A percentile compares a stretch with the other conserved stretches of the same genome.
These are phyloP conservation scores for Lobosporangium transversale DNA, from an alignment of 192 early-diverging fungal genomes.

Conservation along the genomic window DNA sequence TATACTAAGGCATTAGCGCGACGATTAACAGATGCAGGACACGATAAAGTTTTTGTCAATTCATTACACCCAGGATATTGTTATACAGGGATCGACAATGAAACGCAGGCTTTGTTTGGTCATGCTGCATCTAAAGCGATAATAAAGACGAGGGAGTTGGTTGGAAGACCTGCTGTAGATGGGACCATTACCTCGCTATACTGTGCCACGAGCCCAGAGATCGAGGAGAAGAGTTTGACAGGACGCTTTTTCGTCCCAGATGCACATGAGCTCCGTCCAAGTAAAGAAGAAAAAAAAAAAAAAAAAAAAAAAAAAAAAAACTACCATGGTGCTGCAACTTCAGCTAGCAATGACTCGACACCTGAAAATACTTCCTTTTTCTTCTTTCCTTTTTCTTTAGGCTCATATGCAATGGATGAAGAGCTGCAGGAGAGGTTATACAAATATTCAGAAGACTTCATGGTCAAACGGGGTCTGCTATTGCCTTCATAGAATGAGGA, in stretches of 20 bases:
- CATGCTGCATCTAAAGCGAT: slow-evolving; percentile 1
- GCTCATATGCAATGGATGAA: slow-evolving; percentile 36
- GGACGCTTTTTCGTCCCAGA: slow-evolving; percentile 51
- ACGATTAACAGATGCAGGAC: slow-evolving; percentile 24
- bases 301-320: too few relatives aligned
- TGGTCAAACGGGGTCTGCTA: slow-evolving; percentile 38
- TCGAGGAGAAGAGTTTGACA: slow-evolving; percentile 54
- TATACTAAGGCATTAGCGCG: slow-evolving; percentile 61
- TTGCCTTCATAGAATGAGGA: too few relatives aligned
- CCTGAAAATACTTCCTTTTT: background rate
- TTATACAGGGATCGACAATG: slow-evolving; percentile 18
- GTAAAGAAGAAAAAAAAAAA: background rate
- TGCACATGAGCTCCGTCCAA: slow-evolving; percentile 43
- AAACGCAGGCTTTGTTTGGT: background rate
- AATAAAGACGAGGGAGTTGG: background rate
- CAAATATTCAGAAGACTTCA: slow-evolving; percentile 47
- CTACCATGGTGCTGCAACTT: background rate
- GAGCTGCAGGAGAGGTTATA: slow-evolving; percentile 42
- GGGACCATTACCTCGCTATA: slow-evolving; percentile 62
- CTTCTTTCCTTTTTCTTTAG: background rate
- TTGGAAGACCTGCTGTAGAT: slow-evolving; percentile 39
- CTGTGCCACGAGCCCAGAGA: slow-evolving; percentile 61
- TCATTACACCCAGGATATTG: slow-evolving; percentile 59
- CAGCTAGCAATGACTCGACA: too few relatives aligned
- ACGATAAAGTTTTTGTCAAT: slow-evolving; percentile 54